These are phyloP conservation scores for Colletotrichum siamense DNA, from an alignment of 2,329 filamentous ascomycete species.

Conservation along the genomic window DNA sequence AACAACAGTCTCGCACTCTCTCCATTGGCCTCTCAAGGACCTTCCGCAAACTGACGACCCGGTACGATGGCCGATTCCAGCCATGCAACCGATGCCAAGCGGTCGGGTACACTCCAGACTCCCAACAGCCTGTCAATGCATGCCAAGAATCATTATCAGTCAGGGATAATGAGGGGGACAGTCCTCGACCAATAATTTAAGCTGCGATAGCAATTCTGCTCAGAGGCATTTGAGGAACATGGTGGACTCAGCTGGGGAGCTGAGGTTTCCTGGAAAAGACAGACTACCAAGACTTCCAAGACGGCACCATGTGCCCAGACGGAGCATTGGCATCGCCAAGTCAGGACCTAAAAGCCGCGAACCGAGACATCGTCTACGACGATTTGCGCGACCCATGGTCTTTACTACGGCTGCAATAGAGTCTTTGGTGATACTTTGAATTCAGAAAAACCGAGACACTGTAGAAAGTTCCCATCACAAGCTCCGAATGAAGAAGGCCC, in stretches of 20 bases:
- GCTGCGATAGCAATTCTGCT: background rate
- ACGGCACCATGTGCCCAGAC: conserved; percentile 15
- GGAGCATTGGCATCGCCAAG: conserved; percentile 19
- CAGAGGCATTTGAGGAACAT: background rate
- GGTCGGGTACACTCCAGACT: background rate
- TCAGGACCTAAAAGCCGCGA: background rate
- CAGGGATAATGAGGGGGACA: background rate
- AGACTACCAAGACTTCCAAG: conserved; percentile 13
- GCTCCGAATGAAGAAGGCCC: no score
- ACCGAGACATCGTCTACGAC: background rate
- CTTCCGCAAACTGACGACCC: background rate
- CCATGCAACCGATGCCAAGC: background rate
- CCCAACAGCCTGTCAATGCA: background rate
- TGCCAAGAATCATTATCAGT: background rate
- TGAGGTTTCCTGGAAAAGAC: background rate
- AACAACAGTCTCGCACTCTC: background rate
- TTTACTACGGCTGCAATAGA: background rate
- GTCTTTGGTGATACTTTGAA: background rate
- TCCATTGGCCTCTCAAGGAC: background rate
- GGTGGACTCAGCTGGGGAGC: background rate
- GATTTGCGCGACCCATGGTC: background rate
- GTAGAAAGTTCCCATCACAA: background rate
- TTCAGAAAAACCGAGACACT: fast-evolving
- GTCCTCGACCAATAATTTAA: background rate
- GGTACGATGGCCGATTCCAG: background rate